These are phyloP conservation scores for Tritrichomonas musculus DNA, from an alignment of 208 protist genomes.

Conservation along the genomic window DNA sequence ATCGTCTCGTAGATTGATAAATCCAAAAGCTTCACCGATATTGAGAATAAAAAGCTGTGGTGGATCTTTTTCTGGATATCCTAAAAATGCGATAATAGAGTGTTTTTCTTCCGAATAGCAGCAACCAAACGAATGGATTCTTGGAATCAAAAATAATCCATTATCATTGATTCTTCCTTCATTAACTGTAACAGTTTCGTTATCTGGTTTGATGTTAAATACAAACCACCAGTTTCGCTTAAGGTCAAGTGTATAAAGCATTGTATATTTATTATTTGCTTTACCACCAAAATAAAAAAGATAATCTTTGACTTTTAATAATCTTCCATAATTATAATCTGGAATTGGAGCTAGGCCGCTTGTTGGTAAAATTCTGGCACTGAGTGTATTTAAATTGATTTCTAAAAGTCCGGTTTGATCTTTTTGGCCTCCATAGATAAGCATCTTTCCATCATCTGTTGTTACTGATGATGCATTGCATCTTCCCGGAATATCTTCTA, in stretches of 20 bases:
- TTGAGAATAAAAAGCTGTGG: not conserved
- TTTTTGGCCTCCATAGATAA: not conserved
- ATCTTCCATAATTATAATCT: not conserved
- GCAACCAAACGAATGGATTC: not conserved
- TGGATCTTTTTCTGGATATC: not conserved
- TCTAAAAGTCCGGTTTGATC: not conserved
- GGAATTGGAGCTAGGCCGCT: not conserved
- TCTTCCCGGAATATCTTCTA: not conserved
- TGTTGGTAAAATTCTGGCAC: no score
- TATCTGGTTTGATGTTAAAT: not conserved
- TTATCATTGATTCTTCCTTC: not conserved
- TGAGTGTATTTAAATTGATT: not conserved
- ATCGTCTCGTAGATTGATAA: not conserved
- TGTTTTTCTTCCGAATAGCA: not conserved
- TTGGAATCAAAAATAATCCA: not conserved
- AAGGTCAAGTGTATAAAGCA: not conserved
- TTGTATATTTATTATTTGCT: not conserved
- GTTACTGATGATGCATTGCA: not conserved
- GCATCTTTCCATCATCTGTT: not conserved
- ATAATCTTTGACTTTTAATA: not conserved
- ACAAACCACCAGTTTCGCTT: not conserved
- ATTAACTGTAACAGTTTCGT: not conserved
- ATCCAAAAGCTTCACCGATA: not conserved
- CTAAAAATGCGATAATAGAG: not conserved
- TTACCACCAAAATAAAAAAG: constrained; percentile 16